phyloP scores from a whole-genome alignment of 1,139 yeast genomes.

The Saccharomyces hybrid region DNA sequence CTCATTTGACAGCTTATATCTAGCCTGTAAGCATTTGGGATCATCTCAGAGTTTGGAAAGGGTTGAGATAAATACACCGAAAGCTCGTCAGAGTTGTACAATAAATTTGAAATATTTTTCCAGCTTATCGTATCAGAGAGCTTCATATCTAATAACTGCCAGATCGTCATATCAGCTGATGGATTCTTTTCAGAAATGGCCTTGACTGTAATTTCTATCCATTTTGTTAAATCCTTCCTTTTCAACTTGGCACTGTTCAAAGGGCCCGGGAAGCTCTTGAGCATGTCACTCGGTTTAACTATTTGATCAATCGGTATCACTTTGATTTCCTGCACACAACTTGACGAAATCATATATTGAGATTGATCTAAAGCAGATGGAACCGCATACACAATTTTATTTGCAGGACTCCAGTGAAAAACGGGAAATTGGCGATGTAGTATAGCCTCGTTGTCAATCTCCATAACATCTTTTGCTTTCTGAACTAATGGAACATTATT shows the following conservation, averaged over 20 bases:
- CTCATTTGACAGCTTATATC: conserved; percentile 21
- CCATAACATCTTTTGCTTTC: conserved; percentile 8
- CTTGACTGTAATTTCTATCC: conserved; percentile 20
- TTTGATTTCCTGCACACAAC: conserved; percentile 26
- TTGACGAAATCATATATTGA: conserved; percentile 13
- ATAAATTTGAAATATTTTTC: conserved; percentile 21
- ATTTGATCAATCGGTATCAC: conserved; percentile 32
- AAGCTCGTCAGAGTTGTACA: conserved; percentile 28
- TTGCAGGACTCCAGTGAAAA: conserved; percentile 59
- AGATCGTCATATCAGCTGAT: conserved; percentile 13
- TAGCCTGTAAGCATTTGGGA: conserved; percentile 21
- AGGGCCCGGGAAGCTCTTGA: conserved; percentile 34
- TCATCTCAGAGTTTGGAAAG: conserved; percentile 6
- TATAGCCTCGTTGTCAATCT: conserved; percentile 25
- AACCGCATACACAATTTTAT: conserved; percentile 39
- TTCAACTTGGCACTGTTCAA: conserved; percentile 24
- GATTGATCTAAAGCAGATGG: conserved; percentile 31
- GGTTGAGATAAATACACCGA: conserved; percentile 22
- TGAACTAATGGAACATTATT: conserved; percentile 1
- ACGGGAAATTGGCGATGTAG: conserved; percentile 63
- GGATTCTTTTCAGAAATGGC: conserved; percentile 9
- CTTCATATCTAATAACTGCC: conserved; percentile 21
- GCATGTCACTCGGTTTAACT: conserved; percentile 22
- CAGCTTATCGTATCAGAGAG: conserved; percentile 16
- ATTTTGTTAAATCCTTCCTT: conserved; percentile 24